Evolutionary conservation across 1,284 basidiomycete species (phyloP).

Genomic region (Cutaneotrichosporon cavernicola): DNA sequence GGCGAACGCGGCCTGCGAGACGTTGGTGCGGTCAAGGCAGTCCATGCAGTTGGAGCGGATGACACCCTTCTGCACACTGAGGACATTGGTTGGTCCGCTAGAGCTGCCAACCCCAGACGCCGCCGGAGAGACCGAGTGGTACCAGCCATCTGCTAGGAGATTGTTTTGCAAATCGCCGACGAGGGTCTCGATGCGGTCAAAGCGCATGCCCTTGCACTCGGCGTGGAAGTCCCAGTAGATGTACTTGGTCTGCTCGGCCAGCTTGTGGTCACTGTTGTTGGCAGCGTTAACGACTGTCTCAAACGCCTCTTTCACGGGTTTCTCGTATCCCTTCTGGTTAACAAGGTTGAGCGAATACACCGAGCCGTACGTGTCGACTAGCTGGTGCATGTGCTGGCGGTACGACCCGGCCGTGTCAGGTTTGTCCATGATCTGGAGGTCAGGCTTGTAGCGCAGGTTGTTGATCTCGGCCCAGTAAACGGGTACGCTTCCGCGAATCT

Average conservation of each 20-base stretch:
- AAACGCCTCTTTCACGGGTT: constrained; percentile 93
- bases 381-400: constrained; percentile 71
- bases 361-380: constrained; percentile 74
- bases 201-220: constrained; percentile 93
- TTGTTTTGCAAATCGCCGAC: constrained; percentile 75
- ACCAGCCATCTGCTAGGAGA: constrained; percentile 68
- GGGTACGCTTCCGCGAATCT: constrained; percentile 90
- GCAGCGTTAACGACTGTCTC: constrained; percentile 65
- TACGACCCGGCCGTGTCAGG: constrained; percentile 76
- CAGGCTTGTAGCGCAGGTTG: constrained; percentile 93
- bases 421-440: constrained; percentile 92
- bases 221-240: constrained; percentile 98
- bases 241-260: constrained; percentile 65
- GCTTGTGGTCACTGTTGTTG: constrained; percentile 38
- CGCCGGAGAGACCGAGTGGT: constrained; percentile 29
- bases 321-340: constrained; percentile 92
- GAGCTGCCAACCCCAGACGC: constrained; percentile 22
- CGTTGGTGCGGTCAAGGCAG: constrained; percentile 95
- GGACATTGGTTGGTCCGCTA: constrained; percentile 26
- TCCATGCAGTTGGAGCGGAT: constrained; percentile 69
- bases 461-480: constrained; percentile 97
- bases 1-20: constrained; percentile 84
- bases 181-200: constrained; percentile 84
- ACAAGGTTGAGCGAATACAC: constrained; percentile 87
- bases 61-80: constrained; percentile 51